A percentile compares a stretch with the other conserved stretches of the same genome.
Evolutionary conservation across 148 eudicot genomes (phyloP).

Genomic region (Silene latifolia): DNA sequence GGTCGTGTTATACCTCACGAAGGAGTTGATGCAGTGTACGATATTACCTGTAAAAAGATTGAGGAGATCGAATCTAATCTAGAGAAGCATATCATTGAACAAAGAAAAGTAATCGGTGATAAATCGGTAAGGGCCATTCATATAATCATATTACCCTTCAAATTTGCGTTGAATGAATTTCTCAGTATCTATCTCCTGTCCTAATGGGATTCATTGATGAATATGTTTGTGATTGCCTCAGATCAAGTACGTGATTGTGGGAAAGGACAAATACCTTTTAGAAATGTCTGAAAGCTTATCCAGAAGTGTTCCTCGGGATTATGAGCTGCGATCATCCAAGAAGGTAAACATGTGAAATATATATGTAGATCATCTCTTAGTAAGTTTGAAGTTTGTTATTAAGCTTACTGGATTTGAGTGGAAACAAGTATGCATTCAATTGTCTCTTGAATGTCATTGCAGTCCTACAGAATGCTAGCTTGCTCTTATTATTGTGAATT

Average conservation of each 20-base stretch:
- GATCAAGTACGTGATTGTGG: slow-evolving; percentile 75
- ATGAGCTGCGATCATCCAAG: slow-evolving; percentile 84
- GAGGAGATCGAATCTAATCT: slow-evolving; percentile 54
- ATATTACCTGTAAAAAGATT: slow-evolving; percentile 60
- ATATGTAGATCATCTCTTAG: neutral
- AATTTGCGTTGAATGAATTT: slow-evolving; percentile 10
- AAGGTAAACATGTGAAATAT: slow-evolving; percentile 44
- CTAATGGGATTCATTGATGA: slow-evolving; percentile 10
- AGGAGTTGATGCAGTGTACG: slow-evolving; percentile 81
- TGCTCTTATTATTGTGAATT: neutral
- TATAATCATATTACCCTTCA: neutral
- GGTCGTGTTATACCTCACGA: slow-evolving; percentile 87
- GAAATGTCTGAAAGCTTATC: slow-evolving; percentile 79
- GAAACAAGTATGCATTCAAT: neutral
- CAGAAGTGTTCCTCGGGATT: slow-evolving; percentile 50
- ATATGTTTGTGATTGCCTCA: slow-evolving; percentile 28
- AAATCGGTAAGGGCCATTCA: slow-evolving; percentile 48
- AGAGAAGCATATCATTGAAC: slow-evolving; percentile 71
- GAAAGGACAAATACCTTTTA: slow-evolving; percentile 86
- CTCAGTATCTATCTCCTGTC: slow-evolving; percentile 4
- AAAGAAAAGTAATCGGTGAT: slow-evolving; percentile 58
- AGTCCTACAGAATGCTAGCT: neutral
- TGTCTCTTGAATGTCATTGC: neutral
- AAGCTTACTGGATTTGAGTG: slow-evolving; percentile 9
- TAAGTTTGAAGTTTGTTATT: neutral